Evolutionary conservation across 768 basidiomycete genomes (phyloP), one percentile per base, ranked within the genome.

Genomic region (Trametes meyenii): DNA sequence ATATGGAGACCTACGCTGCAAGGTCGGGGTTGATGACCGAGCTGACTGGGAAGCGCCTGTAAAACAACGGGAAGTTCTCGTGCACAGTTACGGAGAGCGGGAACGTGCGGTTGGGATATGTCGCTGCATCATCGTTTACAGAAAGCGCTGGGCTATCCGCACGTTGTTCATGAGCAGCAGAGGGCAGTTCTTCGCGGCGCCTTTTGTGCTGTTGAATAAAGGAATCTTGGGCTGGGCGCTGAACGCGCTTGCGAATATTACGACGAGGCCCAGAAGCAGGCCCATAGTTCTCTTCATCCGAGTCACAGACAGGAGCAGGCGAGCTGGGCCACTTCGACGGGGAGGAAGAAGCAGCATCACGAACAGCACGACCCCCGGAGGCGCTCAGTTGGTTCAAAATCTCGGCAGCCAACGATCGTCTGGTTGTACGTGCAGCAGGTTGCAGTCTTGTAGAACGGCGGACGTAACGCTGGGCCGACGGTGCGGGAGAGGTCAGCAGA

Each of bases 21-120:
- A 77, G 75, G 17, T 75, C 68, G 26, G 72, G 66, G 23, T 79
- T 76, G 43, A 82, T 77, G 63, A 81, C 85, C 5, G 85, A 81
- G 64, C 85, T 87, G 55, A 80, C 78, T 5, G 89, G 87, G 69
- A 89, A 93, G 8, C 85, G 83, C 57, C 87, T 75, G 71, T 93
- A 93, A 63, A 90, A 82, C 19, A 86, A 79, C 42, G 85, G 73
- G 67, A 86, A 90, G 33, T 75, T 72, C 1, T 76, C 61, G 23
- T 82, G 77, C 50, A 81, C 75, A 43, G 80, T 74, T 54, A 90
- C 66, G 45, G 71, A 46, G 8, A 74, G 60, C 2, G 87, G 86
- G 55, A 92, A 80, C 8, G 76, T 78, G 56, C 90, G 83, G 19
- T 66, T 75, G 11, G 76, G 72, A 66, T 72, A 74, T 29, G 62